Evolutionary conservation across 176 grass and related monocot species (phyloP).

Genomic region (Sorghum bicolor): DNA sequence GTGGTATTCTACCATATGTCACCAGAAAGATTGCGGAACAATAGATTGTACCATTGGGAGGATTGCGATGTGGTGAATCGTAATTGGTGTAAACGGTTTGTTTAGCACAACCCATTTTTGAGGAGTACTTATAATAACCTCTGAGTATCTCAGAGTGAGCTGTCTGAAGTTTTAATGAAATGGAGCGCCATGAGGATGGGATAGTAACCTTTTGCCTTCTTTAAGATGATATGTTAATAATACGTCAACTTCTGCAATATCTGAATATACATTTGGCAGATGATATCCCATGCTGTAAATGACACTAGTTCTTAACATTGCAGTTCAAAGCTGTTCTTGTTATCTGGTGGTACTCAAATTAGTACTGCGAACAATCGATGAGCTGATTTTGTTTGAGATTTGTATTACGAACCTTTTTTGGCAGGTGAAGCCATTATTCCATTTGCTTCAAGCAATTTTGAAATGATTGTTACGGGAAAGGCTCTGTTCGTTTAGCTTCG

Average conservation of each 20-base stretch:
- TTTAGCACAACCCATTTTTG: slow-evolving; percentile 43
- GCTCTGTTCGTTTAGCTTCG: no score
- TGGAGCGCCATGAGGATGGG: neutral
- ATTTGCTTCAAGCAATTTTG: neutral
- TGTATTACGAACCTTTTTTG: neutral
- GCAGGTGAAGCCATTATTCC: neutral
- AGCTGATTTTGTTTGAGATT: neutral
- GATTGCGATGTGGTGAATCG: slow-evolving; percentile 22
- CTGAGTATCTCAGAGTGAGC: slow-evolving; percentile 26
- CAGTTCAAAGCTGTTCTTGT: neutral
- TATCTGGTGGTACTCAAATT: neutral
- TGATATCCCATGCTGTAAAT: neutral
- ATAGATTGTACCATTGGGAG: slow-evolving; percentile 34
- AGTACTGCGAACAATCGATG: neutral
- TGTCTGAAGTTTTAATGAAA: slow-evolving; percentile 38
- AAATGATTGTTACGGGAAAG: neutral
- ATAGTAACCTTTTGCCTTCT: neutral
- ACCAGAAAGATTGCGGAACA: slow-evolving; percentile 59
- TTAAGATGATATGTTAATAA: slow-evolving; percentile 31
- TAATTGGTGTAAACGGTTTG: slow-evolving; percentile 45
- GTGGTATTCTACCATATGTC: slow-evolving; percentile 90
- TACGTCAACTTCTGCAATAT: neutral
- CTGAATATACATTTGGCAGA: slow-evolving; percentile 3
- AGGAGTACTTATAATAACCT: slow-evolving; percentile 38
- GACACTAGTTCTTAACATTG: neutral